Percentiles rank a stretch among this genome's conserved stretches.
phyloP scores from a whole-genome alignment of 2,329 filamentous ascomycete genomes.

The Zalaria sp. region DNA sequence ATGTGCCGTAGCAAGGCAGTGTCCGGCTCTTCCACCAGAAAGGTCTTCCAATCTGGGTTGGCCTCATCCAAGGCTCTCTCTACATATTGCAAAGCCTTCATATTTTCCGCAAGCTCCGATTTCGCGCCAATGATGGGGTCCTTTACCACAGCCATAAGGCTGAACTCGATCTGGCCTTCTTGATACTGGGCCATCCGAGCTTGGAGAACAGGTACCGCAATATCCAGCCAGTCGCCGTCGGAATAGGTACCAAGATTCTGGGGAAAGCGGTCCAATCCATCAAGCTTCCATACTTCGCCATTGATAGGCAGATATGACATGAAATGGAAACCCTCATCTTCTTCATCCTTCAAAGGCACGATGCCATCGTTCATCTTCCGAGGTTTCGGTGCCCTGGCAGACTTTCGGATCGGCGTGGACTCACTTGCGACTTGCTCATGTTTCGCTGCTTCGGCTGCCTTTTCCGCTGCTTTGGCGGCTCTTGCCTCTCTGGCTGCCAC shows the following conservation, averaged over 20 bases:
- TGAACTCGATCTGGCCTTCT: conserved; percentile 57
- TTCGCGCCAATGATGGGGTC: conserved; percentile 43
- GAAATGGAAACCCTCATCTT: conserved; percentile 67
- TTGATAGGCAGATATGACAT: conserved; percentile 71
- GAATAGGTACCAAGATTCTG: conserved; percentile 42
- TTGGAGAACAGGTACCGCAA: conserved; percentile 51
- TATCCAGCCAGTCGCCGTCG: conserved; percentile 49
- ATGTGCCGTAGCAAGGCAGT: neutral
- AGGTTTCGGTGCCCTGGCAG: conserved; percentile 15
- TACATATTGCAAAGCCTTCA: conserved; percentile 28
- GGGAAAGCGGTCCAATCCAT: conserved; percentile 65
- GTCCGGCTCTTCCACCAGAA: conserved; percentile 6
- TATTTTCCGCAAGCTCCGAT: conserved; percentile 27
- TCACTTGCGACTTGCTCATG: conserved; percentile 24
- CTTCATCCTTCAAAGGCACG: conserved; percentile 19
- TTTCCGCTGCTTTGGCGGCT: conserved; percentile 14
- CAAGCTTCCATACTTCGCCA: conserved; percentile 74
- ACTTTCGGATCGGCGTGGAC: conserved; percentile 17
- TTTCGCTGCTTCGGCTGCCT: conserved; percentile 12
- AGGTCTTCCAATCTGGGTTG: conserved; percentile 27
- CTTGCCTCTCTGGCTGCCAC: conserved; percentile 14
- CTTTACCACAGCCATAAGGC: conserved; percentile 58
- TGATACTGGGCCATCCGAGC: conserved; percentile 53
- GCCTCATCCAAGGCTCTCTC: conserved; percentile 24
- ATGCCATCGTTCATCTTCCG: conserved; percentile 11